A percentile compares a stretch with the other conserved stretches of the same genome.
Conservation (phyloP, 352 stramenopile species). For the Aphanomyces astaci region DNA sequence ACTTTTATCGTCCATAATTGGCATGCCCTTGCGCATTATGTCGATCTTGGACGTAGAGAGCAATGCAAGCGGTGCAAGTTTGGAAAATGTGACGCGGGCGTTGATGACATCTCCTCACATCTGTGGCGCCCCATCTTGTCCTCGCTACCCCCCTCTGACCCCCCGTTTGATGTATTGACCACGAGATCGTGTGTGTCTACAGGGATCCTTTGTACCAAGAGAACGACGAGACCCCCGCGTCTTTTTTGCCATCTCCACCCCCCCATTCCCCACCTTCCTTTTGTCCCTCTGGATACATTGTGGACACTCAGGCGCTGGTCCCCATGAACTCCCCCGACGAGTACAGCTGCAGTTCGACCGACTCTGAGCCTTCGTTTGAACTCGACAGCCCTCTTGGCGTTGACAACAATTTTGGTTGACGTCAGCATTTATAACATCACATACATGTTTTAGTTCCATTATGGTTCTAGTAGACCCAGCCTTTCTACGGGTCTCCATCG, state of each 20-base stretch:
- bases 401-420: not conserved
- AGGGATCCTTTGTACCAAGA: too few species aligned
- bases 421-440: not conserved
- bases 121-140: not conserved
- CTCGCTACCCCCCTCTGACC: not conserved
- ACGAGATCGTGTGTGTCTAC: not conserved
- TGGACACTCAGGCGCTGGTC: not conserved
- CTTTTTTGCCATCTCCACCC: not conserved
- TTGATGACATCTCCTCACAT: not conserved
- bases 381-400: not conserved
- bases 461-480: too few species aligned
- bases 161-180: not conserved
- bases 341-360: not conserved
- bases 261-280: not conserved
- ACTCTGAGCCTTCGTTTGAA: not conserved
- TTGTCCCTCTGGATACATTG: not conserved
- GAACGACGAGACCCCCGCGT: too few species aligned
- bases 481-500: not conserved
- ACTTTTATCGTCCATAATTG: not conserved
- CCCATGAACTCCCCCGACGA: not conserved
- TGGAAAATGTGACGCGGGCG: not conserved
- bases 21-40: too few species aligned
- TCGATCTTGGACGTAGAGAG: not conserved
- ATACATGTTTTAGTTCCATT: not conserved
- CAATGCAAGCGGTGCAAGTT: slow-evolving; percentile 23